Evolutionary conservation across 2,329 filamentous ascomycete species (phyloP).

Genomic region (Metarhizium anisopliae): DNA sequence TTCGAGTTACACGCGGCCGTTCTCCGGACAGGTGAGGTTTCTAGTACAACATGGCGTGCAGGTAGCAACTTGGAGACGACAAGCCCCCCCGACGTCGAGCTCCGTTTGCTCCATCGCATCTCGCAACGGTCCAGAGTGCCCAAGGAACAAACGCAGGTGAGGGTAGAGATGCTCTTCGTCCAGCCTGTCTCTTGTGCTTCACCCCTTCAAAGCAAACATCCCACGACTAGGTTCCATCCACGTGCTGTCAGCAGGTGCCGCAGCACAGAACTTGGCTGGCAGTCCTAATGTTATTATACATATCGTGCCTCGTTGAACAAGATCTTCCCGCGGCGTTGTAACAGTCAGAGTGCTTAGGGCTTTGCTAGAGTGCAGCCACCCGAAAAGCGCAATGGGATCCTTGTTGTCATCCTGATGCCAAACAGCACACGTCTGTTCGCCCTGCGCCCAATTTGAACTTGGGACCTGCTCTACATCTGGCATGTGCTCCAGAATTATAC

Average conservation of each 20-base stretch:
- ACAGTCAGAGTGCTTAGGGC: not conserved
- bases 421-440: not conserved
- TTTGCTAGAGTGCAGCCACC: not conserved
- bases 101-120: not conserved
- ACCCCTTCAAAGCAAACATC: not conserved
- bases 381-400: not conserved
- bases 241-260: not conserved
- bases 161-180: not conserved
- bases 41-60: not conserved
- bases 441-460: not conserved
- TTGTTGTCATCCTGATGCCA: not conserved
- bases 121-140: not conserved
- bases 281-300: not conserved
- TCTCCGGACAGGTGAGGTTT: not conserved
- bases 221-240: not conserved
- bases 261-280: not conserved
- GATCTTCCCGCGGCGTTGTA: not conserved
- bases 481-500: too few relatives aligned
- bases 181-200: not conserved
- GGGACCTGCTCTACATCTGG: not conserved
- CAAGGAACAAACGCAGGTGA: not conserved
- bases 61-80: not conserved
- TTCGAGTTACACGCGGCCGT: not conserved
- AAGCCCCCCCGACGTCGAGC: not conserved
- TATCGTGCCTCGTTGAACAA: not conserved